phyloP scores from a whole-genome alignment of 169 alveolate genomes.

The Babesia sp. region DNA sequence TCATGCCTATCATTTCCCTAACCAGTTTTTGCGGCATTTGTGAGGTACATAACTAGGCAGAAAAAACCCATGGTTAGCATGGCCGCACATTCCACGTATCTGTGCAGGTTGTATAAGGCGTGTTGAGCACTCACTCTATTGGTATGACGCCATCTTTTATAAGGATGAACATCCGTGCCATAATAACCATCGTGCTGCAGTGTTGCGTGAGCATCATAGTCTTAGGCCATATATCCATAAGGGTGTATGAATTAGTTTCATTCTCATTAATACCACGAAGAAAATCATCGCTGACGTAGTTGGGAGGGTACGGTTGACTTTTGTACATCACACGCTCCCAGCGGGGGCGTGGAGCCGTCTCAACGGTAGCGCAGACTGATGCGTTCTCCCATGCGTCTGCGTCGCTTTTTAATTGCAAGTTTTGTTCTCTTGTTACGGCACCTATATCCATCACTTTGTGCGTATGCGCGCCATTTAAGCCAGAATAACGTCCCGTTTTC shows the following conservation, averaged over 20 bases:
- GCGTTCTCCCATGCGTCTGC: conserved; percentile 58
- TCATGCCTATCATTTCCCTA: not conserved
- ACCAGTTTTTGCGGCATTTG: conserved; percentile 30
- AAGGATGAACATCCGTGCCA: conserved; percentile 33
- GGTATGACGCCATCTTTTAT: conserved; percentile 42
- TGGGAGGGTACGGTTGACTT: conserved; percentile 51
- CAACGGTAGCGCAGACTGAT: conserved; percentile 63
- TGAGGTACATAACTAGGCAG: conserved; percentile 29
- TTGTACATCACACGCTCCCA: conserved; percentile 47
- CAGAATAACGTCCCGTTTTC: not conserved
- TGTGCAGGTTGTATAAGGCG: not conserved
- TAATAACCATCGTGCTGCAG: conserved; percentile 54
- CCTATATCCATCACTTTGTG: not conserved
- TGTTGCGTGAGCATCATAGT: conserved; percentile 53
- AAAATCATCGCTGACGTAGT: conserved; percentile 47
- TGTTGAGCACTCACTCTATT: conserved; percentile 4
- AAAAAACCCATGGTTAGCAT: conserved; percentile 18
- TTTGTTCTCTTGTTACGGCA: conserved; percentile 54
- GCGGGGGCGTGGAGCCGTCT: not conserved
- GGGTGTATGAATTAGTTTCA: conserved; percentile 33
- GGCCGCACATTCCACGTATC: conserved; percentile 23
- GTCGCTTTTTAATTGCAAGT: conserved; percentile 48
- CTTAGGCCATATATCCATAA: conserved; percentile 49
- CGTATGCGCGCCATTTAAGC: not conserved
- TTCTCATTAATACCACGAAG: conserved; percentile 38